Percentiles rank a stretch among this genome's conserved stretches.
Conservation (phyloP, 2,329 filamentous ascomycete genomes). For the Botrytis elliptica region DNA sequence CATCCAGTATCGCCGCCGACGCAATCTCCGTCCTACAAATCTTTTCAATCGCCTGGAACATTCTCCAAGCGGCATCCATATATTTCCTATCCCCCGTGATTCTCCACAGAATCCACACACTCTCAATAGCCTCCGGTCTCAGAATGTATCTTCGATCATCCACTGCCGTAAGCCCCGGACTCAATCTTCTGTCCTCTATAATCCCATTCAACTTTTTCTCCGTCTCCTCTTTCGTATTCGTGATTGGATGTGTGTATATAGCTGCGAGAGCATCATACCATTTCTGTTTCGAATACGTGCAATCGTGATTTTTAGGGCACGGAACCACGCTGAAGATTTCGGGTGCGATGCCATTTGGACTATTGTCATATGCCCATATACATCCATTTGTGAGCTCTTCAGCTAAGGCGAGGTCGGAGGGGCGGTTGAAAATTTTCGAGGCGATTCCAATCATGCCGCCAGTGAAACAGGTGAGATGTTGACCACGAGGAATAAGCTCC, state of each 20-base stretch:
- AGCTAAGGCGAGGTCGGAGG: constrained; percentile 55
- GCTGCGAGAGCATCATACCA: constrained; percentile 44
- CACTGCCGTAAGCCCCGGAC: constrained; percentile 31
- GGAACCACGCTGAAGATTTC: constrained; percentile 50
- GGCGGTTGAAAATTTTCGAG: constrained; percentile 57
- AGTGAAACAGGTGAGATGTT: constrained; percentile 71
- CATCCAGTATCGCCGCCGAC: constrained; percentile 46
- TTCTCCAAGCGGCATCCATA: constrained; percentile 48
- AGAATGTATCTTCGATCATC: constrained; percentile 34
- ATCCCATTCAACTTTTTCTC: constrained; percentile 23
- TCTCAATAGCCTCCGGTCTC: constrained; percentile 64
- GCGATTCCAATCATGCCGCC: constrained; percentile 71
- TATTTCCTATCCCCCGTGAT: constrained; percentile 38
- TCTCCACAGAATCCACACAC: constrained; percentile 59
- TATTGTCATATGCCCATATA: constrained; percentile 59
- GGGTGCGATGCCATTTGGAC: constrained; percentile 60
- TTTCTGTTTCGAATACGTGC: constrained; percentile 46
- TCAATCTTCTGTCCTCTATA: constrained; percentile 25
- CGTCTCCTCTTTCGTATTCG: constrained; percentile 9
- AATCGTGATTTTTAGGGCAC: constrained; percentile 30
- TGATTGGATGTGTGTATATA: not conserved
- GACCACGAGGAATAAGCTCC: constrained; percentile 41
- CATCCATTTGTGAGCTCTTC: constrained; percentile 61
- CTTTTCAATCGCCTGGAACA: constrained; percentile 48
- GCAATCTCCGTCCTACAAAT: constrained; percentile 45